These are phyloP conservation scores for Aspergillus conjunctus DNA, from an alignment of 495 filamentous ascomycete species.

Conservation along the genomic window DNA sequence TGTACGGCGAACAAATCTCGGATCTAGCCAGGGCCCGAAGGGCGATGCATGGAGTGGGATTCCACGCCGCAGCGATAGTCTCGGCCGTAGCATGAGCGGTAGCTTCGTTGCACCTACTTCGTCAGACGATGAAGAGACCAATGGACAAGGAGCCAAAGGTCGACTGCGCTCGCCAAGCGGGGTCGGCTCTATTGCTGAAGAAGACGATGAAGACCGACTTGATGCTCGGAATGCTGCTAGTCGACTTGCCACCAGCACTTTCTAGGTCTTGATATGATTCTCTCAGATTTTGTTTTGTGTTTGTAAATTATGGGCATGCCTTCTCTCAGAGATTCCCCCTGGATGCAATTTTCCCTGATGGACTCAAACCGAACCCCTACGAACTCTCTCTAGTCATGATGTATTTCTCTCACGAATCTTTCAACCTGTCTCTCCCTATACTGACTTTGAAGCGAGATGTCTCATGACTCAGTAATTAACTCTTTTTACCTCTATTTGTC, in stretches of 20 bases:
- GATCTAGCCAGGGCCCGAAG: conserved; percentile 87
- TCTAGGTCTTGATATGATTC: conserved; percentile 49
- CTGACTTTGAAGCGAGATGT: conserved; percentile 12
- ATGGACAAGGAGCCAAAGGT: conserved; percentile 45
- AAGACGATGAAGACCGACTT: conserved; percentile 90
- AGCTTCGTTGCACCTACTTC: conserved; percentile 53
- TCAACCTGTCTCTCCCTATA: neutral
- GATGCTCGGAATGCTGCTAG: conserved; percentile 95
- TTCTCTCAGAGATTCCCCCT: conserved; percentile 32
- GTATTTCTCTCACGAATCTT: neutral
- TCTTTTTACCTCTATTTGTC: neutral
- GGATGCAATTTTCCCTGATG: conserved; percentile 16
- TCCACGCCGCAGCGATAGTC: conserved; percentile 74
- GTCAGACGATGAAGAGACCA: conserved; percentile 47
- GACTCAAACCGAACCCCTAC: no score
- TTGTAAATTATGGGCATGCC: conserved; percentile 33
- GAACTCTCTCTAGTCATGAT: neutral
- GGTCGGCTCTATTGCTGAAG: conserved; percentile 65
- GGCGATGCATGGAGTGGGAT: conserved; percentile 98
- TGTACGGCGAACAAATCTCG: conserved; percentile 71
- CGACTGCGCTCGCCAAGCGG: conserved; percentile 64
- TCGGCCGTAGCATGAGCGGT: conserved; percentile 75
- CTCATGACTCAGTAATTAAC: neutral
- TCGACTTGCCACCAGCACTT: conserved; percentile 90
- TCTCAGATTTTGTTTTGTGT: neutral